Evolutionary conservation across 208 protist species (phyloP), one percentile per base, ranked within the genome.

Genomic region (Crithidia expoeki): DNA sequence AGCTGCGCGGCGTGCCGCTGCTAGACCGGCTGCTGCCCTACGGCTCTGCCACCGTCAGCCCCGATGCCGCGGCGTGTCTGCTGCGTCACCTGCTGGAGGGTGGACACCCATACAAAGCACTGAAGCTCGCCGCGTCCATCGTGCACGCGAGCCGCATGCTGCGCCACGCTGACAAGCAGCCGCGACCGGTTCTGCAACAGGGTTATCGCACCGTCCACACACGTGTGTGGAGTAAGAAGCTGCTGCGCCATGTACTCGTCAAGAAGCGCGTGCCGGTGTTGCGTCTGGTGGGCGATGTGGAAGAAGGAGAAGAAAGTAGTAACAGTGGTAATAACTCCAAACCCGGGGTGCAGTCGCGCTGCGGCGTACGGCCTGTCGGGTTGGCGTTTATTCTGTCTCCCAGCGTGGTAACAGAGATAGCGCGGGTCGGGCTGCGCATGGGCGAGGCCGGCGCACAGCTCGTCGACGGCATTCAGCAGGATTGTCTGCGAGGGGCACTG

Each of bases 21-120:
- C 46, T 89, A n/a, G 82, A 86, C 28, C 72, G 72, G 4, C 69
- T 93, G 16, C 74, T 88, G 27, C 85, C 88, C 9, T 50, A 76
- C 42, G 85, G 80, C 0, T 74, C 77, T 21, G 71, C 68, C 40
- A 71, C 78, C 25, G 74, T 90, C 4, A 69, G 68, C 27, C 65
- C 83, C 0, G 70, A 76, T 33, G 82, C 72, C 23, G 66, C 79
- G 4, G 75, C 81, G 27, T 57, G 62, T 14, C 64, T 91, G 6
- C 65, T 94, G 46, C 76, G 75, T 1, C 74, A 81, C 19, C 56
- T 89, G 52, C 49, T 82, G 17, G 77, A 90, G 47, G 63, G 74
- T 40, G 60, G 74, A 14, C 50, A 59, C 36, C 62, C 74, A 6
- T 92, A 87, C 75, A 82, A 81, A 56, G 75, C 81, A 2, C 49